Percentiles rank a stretch among this genome's conserved stretches.
Evolutionary conservation across 2,329 filamentous ascomycete genomes (phyloP).

Genomic region (Ceratocystis cacaofunesta): DNA sequence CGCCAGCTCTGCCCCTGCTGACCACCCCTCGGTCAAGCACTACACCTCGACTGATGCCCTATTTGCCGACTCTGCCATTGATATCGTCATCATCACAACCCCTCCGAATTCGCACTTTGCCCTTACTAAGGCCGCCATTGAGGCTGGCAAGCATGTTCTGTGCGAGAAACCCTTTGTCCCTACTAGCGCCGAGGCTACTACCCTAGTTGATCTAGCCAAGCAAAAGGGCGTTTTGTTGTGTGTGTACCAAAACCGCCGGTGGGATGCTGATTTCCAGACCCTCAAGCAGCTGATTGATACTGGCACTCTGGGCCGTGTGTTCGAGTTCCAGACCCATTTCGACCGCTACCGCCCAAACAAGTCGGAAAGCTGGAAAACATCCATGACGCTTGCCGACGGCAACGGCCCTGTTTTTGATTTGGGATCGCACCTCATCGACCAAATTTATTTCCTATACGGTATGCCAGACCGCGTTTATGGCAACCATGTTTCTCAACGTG

Average conservation of each 20-base stretch:
- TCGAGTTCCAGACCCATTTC: conserved; percentile 69
- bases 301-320: conserved; percentile 50
- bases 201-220: conserved; percentile 42
- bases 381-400: conserved; percentile 42
- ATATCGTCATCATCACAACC: conserved; percentile 57
- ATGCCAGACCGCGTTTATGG: conserved; percentile 51
- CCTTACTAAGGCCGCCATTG: conserved; percentile 48
- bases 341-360: conserved; percentile 53
- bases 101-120: conserved; percentile 56
- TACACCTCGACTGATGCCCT: conserved; percentile 48
- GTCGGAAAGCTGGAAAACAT: conserved; percentile 48
- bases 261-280: conserved; percentile 63
- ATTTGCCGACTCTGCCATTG: conserved; percentile 48
- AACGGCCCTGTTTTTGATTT: conserved; percentile 60
- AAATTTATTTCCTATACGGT: conserved; percentile 56
- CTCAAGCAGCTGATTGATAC: conserved; percentile 46
- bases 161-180: conserved; percentile 76
- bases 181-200: conserved; percentile 49
- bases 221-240: conserved; percentile 39
- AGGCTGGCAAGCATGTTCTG: conserved; percentile 61
- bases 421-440: conserved; percentile 62
- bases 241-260: conserved; percentile 65
- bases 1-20: conserved; percentile 50
- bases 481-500: conserved; percentile 51
- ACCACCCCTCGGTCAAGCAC: conserved; percentile 50